Conservation (phyloP, 2,329 filamentous ascomycete species). For the Sporothrix pseudoabietina region DNA sequence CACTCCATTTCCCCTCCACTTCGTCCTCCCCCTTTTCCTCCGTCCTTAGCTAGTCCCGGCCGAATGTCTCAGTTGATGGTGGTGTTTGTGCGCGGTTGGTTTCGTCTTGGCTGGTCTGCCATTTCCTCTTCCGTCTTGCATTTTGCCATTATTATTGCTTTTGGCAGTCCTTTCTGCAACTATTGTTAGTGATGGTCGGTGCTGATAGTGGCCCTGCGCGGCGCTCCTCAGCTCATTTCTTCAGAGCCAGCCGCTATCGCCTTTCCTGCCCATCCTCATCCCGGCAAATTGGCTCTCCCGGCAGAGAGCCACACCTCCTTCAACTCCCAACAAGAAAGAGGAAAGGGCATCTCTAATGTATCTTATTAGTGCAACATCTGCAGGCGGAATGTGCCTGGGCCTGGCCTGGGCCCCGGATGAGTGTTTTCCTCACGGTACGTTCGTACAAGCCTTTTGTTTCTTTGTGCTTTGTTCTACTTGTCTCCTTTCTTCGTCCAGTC, state of each 20-base stretch:
- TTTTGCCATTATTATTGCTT: not conserved
- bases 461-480: not conserved
- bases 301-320: slow-evolving; percentile 3
- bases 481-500: not conserved
- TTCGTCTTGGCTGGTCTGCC: slow-evolving; percentile 10
- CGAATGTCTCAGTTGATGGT: slow-evolving; percentile 22
- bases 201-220: not conserved
- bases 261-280: slow-evolving; percentile 23
- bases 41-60: slow-evolving; percentile 8
- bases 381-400: not conserved
- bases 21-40: not conserved
- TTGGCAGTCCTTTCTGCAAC: not conserved
- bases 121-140: slow-evolving; percentile 17
- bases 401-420: not conserved
- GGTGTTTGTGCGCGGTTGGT: not conserved
- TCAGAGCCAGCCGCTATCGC: not conserved
- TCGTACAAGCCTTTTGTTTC: not conserved
- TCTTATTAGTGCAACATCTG: not conserved
- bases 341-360: not conserved
- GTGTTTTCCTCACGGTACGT: not conserved
- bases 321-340: not conserved
- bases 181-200: not conserved
- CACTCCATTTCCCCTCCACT: not conserved
- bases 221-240: slow-evolving; percentile 11
- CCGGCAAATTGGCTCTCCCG: slow-evolving; percentile 12